Evolutionary conservation across 108 stramenopile genomes (phyloP), one percentile per base, ranked within the genome.

Genomic region (Skeletonema marinoi): DNA sequence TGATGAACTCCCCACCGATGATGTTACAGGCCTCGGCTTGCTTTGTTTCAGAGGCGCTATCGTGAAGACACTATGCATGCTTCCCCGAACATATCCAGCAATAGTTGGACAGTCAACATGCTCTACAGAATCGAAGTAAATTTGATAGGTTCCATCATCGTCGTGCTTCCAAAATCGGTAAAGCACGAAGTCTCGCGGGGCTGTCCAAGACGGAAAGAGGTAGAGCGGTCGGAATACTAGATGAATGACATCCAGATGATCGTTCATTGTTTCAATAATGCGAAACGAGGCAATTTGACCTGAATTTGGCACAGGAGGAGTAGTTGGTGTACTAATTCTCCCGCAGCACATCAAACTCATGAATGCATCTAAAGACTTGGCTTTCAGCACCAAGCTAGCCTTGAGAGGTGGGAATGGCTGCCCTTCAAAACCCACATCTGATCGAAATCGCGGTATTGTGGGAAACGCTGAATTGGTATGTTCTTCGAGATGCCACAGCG

Each of bases 181-280:
- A 11, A 98, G 68, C 68, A 92, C 89, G 70, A 90, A 98, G 70
- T 98, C 97, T 39, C 97, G 88, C 3, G 97, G 92, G 63, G 87
- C 78, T 10, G 97, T 93, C 96, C 96, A 96, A 16, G 93, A 88
- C 38, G 96, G 92, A 67, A 91, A 92, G 3, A 97, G 75, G 77
- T 90, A 96, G 3, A 96, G 73, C 31, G 93, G 92, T 3, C 88
- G 86, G 70, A 91, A 90, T 64, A 93, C 81, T 46, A 97, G 17
- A 73, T 96, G 95, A 58, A 98, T 86, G 13, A 96, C 89, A 66
- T 98, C 97, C 35, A 84, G 88, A 73, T 96, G 89, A 73, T 96
- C 95, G 69, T 98, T 93, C n/a, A 96, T 87, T 3, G 84, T 81
- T 71, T 96, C 92, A 38, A 98, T 68, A 17, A 96, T 75, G 10